Evolutionary conservation across 2,329 filamentous ascomycete genomes (phyloP), one percentile per base, ranked within the genome.

Genomic region (Proliferodiscus dingleyae): DNA sequence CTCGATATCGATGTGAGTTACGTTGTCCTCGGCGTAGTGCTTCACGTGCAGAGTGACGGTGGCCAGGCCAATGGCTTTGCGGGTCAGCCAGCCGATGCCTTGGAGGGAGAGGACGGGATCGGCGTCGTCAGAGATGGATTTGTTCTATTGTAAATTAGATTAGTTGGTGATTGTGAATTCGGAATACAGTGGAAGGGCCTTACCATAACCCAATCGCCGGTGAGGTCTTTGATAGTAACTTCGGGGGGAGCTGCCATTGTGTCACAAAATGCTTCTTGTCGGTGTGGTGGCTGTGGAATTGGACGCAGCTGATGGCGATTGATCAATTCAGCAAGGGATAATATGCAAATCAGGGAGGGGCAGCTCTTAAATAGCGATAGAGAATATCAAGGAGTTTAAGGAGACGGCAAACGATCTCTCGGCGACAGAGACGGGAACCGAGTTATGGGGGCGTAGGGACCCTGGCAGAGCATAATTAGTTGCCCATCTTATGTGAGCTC

Each of bases 61-160:
- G 9, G 80, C 81, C 36, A 76, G 61, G 37, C 66, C 60, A 54
- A 85, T 74, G 37, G 78, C 76, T 66, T 75, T 81, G 58, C 81
- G 79, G 13, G 69, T 72, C 33, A 80, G 52, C 78, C 78, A 83
- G 60, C 70, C 64, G 43, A 79, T 63, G 36, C 74, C 74, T 72
- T 80, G 77, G 62, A 82, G 69, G 34, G 70, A 62, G 37, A 87
- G 75, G 49, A 84, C 69, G 2, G 73, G 61, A 43, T 83, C 78
- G 23, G 74, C 67, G 49, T 75, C 66, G 54, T 80, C 75, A 48
- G 78, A 81, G 53, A 82, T 64, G 46, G 67, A 66, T 63, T 80
- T 78, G 68, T 85, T 81, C 80, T 83, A 55, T n/a, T n/a, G 24
- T 52, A 10, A 6, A 26, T 6, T 26, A 11, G 11, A 11, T 26